phyloP scores from a whole-genome alignment of 129 eudicot species.

The Gnaphalium uliginosum region DNA sequence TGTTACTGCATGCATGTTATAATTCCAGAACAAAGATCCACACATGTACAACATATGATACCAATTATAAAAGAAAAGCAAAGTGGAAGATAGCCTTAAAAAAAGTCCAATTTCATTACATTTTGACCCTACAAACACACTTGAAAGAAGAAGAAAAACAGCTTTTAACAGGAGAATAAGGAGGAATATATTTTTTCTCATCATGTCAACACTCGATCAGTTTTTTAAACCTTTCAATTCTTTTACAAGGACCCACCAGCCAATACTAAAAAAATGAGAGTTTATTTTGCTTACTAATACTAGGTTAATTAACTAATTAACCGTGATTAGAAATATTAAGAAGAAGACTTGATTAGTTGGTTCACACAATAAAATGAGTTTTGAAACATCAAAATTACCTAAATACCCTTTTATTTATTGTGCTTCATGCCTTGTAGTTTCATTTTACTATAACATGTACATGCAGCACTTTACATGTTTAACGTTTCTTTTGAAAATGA shows the following conservation, averaged over 20 bases:
- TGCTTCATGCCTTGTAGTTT: background rate
- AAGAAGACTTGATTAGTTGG: no score
- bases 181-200: constrained; percentile 23
- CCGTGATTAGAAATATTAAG: no score
- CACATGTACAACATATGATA: constrained; percentile 44
- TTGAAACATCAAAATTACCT: background rate
- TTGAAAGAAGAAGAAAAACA: constrained; percentile 37
- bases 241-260: constrained; percentile 27
- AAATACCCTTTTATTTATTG: no score
- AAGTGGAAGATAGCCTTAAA: constrained; percentile 67
- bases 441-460: no score
- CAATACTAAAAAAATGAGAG: background rate
- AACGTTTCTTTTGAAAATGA: no score
- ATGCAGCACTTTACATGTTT: no score
- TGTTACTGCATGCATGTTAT: constrained; percentile 39
- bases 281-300: no score
- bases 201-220: constrained; percentile 33
- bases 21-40: constrained; percentile 68
- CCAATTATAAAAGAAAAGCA: constrained; percentile 45
- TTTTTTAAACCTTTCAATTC: constrained; percentile 17
- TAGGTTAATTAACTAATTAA: no score
- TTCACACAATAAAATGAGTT: background rate
- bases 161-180: constrained; percentile 50
- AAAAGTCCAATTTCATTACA: constrained; percentile 41
- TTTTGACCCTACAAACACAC: constrained; percentile 39